These are phyloP conservation scores for Fusarium multiceps DNA, from an alignment of 2,329 filamentous ascomycete species.

Conservation along the genomic window DNA sequence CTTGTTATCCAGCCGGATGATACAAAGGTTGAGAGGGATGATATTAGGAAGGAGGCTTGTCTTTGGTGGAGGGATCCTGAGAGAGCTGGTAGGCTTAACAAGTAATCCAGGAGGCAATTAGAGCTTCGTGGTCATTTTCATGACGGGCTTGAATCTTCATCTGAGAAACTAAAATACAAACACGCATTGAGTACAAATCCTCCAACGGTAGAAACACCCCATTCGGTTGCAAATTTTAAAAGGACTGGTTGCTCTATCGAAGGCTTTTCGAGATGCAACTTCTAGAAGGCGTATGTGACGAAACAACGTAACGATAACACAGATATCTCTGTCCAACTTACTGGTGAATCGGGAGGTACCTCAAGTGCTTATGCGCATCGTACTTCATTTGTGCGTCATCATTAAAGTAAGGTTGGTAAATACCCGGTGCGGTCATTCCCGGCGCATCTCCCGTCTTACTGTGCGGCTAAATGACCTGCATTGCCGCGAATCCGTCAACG, in stretches of 20 bases:
- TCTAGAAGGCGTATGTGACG: no score
- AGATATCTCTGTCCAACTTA: no score
- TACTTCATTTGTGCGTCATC: background rate
- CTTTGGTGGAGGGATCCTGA: slow-evolving; percentile 52
- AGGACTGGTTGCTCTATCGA: no score
- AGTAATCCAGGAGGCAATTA: slow-evolving; percentile 34
- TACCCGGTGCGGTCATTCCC: slow-evolving; percentile 1
- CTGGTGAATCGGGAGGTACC: no score
- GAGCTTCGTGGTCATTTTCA: no score
- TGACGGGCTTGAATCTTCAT: no score
- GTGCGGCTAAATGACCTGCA: background rate
- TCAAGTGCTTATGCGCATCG: background rate
- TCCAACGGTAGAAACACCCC: no score
- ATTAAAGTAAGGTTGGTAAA: background rate
- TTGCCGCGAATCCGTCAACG: background rate
- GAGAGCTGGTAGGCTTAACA: slow-evolving; percentile 51
- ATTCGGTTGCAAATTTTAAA: no score
- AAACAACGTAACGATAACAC: no score
- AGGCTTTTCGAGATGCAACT: no score
- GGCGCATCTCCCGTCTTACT: background rate
- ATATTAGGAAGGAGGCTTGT: slow-evolving; percentile 49
- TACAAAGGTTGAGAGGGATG: slow-evolving; percentile 50
- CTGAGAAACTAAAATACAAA: no score
- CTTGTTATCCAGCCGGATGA: slow-evolving; percentile 49
- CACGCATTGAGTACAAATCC: no score